Evolutionary conservation across 805 yeast species (phyloP).

Genomic region (Sungouiozyma intestinalis): DNA sequence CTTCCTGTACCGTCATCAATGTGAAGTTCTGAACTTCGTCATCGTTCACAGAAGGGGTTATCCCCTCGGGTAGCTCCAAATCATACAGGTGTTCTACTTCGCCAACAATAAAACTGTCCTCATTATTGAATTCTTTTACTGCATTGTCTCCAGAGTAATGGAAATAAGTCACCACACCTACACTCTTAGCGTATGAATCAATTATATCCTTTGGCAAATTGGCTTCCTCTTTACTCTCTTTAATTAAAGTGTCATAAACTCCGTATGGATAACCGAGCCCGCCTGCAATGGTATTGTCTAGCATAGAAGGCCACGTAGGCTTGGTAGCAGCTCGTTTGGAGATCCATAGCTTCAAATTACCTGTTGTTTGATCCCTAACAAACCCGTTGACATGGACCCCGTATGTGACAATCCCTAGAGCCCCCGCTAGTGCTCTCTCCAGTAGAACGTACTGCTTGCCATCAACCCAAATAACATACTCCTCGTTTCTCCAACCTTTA

Average conservation of each 20-base stretch:
- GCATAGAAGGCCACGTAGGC: conserved; percentile 81
- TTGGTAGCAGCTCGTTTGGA: conserved; percentile 72
- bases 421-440: conserved; percentile 74
- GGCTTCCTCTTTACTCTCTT: conserved; percentile 89
- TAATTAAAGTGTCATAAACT: conserved; percentile 61
- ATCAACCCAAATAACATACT: conserved; percentile 55
- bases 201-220: conserved; percentile 53
- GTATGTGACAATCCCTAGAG: conserved; percentile 79
- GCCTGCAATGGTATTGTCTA: conserved; percentile 93
- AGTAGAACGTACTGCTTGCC: conserved; percentile 50
- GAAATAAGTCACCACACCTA: conserved; percentile 64
- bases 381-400: conserved; percentile 87
- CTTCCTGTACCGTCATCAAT: conserved; percentile 51
- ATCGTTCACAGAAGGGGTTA: conserved; percentile 51
- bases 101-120: conserved; percentile 64
- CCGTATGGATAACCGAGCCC: conserved; percentile 82
- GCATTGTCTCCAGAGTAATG: conserved; percentile 28
- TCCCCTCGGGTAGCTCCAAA: conserved; percentile 39
- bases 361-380: conserved; percentile 37
- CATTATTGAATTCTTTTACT: conserved; percentile 27
- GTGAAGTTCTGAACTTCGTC: conserved; percentile 68
- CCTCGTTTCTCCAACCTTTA: conserved; percentile 80
- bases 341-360: conserved; percentile 58
- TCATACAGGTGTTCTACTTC: conserved; percentile 82
- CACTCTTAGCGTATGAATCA: conserved; percentile 32